Evolutionary conservation across 1,284 basidiomycete genomes (phyloP).

Genomic region (Ceratobasidium sp.): DNA sequence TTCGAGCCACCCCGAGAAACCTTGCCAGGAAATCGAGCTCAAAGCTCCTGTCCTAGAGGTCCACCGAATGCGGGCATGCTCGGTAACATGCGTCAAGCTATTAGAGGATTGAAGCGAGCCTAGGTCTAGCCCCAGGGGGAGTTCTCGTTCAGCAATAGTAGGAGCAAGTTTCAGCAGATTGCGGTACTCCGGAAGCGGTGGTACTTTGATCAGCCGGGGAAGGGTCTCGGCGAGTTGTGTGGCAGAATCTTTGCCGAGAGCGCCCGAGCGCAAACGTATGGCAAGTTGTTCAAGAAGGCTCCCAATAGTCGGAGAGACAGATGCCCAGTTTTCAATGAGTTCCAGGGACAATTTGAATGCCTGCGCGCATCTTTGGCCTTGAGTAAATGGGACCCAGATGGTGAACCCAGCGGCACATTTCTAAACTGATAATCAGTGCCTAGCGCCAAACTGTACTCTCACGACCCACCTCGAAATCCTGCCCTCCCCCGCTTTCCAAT

Average conservation of each 20-base stretch:
- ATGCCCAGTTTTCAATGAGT: conserved; percentile 1
- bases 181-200: neutral
- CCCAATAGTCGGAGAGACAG: neutral
- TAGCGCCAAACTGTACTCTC: neutral
- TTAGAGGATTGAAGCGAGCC: neutral
- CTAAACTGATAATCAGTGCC: neutral
- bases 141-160: conserved; percentile 25
- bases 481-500: neutral
- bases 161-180: conserved; percentile 12
- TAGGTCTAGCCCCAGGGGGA: conserved; percentile 19
- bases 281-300: conserved; percentile 22
- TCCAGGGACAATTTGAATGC: conserved; percentile 8
- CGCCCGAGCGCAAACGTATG: conserved; percentile 1
- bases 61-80: conserved; percentile 18
- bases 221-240: neutral
- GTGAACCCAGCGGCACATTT: neutral
- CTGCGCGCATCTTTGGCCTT: neutral
- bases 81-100: neutral
- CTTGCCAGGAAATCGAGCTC: conserved; percentile 3
- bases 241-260: neutral
- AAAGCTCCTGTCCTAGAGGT: neutral
- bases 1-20: conserved; percentile 28
- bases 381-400: conserved; percentile 38
- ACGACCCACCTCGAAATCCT: conserved; percentile 20
- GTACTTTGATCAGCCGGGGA: conserved; percentile 12